phyloP scores from a whole-genome alignment of 148 eudicot genomes.

The Vaccinium myrtillus region DNA sequence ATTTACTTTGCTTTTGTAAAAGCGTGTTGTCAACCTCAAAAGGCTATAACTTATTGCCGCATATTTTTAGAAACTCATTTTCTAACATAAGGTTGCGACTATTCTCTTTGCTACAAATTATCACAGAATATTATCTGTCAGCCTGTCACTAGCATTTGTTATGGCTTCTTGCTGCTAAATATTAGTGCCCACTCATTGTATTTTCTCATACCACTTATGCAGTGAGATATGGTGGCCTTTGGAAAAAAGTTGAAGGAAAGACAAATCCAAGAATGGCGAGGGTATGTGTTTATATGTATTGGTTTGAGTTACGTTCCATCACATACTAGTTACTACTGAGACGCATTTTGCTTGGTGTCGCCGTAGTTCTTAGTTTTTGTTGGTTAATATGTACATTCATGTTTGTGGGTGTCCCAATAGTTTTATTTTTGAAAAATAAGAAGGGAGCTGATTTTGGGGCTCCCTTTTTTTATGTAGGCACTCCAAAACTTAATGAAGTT shows the following conservation, averaged over 20 bases:
- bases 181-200: background rate
- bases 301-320: background rate
- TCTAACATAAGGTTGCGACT: background rate
- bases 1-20: background rate
- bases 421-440: background rate
- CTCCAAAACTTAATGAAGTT: no score
- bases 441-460: no score
- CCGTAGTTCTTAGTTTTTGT: background rate
- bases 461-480: no score
- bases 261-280: slow-evolving; percentile 92
- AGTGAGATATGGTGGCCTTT: slow-evolving; percentile 71
- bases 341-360: background rate
- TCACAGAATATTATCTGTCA: background rate
- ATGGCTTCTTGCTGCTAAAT: background rate
- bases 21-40: background rate
- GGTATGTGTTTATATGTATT: slow-evolving; percentile 40
- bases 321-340: background rate
- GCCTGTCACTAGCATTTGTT: background rate
- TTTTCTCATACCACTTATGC: slow-evolving; percentile 7
- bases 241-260: slow-evolving; percentile 93
- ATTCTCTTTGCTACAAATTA: background rate
- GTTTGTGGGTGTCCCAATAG: background rate
- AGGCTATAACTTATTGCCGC: background rate
- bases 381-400: background rate
- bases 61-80: background rate